phyloP scores from a whole-genome alignment of 1,284 basidiomycete species.

The Cronartium quercuum region DNA sequence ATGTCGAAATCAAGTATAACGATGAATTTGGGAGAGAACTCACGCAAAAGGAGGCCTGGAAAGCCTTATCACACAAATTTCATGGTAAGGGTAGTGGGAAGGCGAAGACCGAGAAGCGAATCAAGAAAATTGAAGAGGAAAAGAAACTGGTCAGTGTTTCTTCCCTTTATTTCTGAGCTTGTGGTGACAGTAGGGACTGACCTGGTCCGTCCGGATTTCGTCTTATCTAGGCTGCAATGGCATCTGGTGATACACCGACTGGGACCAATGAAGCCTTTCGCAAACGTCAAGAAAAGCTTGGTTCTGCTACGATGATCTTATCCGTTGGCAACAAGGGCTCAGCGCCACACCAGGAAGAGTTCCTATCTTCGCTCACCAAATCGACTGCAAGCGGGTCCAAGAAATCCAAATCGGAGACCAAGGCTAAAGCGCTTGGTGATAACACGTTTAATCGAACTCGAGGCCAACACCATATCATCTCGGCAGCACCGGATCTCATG shows the following conservation, averaged over 20 bases:
- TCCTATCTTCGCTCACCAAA: constrained; percentile 29
- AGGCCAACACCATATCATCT: constrained; percentile 19
- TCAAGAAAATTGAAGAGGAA: constrained; percentile 34
- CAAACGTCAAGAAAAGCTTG: constrained; percentile 36
- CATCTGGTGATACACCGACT: constrained; percentile 35
- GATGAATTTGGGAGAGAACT: constrained; percentile 89
- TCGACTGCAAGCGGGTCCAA: neutral
- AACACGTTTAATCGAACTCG: neutral
- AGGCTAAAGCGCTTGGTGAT: neutral
- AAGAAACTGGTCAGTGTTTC: constrained; percentile 21
- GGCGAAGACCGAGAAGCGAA: constrained; percentile 34
- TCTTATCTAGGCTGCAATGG: constrained; percentile 22
- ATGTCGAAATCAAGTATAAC: constrained; percentile 91
- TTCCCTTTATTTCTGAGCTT: neutral
- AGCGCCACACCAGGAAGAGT: constrained; percentile 37
- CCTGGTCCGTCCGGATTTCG: neutral
- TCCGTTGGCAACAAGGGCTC: constrained; percentile 37
- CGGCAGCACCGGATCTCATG: constrained; percentile 28
- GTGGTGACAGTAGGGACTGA: neutral
- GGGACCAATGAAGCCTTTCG: constrained; percentile 37
- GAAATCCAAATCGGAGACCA: constrained; percentile 11
- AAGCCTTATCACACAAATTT: constrained; percentile 41
- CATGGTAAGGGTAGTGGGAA: constrained; percentile 38
- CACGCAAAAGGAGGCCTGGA: constrained; percentile 72
- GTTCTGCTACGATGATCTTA: constrained; percentile 34